A percentile compares a stretch with the other conserved stretches of the same genome.
These are phyloP conservation scores for Cystobasidium tubakii DNA, from an alignment of 768 basidiomycete species.

Conservation along the genomic window DNA sequence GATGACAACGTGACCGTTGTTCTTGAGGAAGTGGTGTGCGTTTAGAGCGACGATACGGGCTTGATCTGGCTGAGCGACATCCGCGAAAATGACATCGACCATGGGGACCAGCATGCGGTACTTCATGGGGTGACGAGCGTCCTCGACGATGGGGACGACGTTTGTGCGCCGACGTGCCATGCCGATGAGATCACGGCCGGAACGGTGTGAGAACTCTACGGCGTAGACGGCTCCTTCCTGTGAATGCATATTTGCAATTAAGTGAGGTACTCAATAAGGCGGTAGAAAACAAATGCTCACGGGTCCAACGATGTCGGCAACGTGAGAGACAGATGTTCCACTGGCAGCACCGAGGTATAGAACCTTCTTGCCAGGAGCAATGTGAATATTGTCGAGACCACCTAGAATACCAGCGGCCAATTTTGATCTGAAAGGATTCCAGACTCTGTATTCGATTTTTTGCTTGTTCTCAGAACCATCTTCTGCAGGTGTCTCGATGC, in stretches of 20 bases:
- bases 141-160: slow-evolving; percentile 96
- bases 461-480: slow-evolving; percentile 53
- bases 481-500: slow-evolving; percentile 62
- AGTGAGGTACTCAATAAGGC: neutral
- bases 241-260: neutral
- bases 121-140: slow-evolving; percentile 89
- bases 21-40: slow-evolving; percentile 90
- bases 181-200: slow-evolving; percentile 93
- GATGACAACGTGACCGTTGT: slow-evolving; percentile 83
- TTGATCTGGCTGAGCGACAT: slow-evolving; percentile 97
- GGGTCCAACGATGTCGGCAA: slow-evolving; percentile 96
- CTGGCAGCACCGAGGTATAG: slow-evolving; percentile 96
- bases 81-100: slow-evolving; percentile 96
- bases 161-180: slow-evolving; percentile 99
- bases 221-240: slow-evolving; percentile 96
- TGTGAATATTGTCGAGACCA: slow-evolving; percentile 87
- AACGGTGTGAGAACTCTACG: slow-evolving; percentile 93
- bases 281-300: slow-evolving; percentile 54
- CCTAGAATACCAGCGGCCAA: slow-evolving; percentile 93
- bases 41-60: slow-evolving; percentile 91
- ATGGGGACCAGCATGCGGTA: slow-evolving; percentile 94
- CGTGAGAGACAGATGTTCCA: slow-evolving; percentile 96
- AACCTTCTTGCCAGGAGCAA: slow-evolving; percentile 89
- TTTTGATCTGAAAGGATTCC: slow-evolving; percentile 98
- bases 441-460: slow-evolving; percentile 94